Evolutionary conservation across 768 basidiomycete genomes (phyloP), one percentile per base, ranked within the genome.

Genomic region (Pleurotus pulmonarius): DNA sequence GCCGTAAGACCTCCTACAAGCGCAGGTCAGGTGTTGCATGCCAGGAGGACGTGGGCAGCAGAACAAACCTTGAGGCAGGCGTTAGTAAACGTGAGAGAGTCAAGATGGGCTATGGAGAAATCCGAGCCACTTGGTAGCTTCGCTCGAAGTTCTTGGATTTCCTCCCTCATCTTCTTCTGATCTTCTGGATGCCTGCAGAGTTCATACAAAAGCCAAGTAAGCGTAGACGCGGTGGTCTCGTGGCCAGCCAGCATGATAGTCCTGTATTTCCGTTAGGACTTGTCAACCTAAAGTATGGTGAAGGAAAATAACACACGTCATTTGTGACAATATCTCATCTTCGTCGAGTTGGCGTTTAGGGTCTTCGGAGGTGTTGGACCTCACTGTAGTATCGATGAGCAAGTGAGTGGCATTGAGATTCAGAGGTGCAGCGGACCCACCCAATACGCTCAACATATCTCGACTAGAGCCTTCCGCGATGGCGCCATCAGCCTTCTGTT

Each of bases 101-200:
- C 54, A 6, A 55, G 26, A 34, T 55, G 24, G 8, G 54, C 45
- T 13, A 55, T 45, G 15, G 43, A 29, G n/a, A 55, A 46, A 9
- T 55, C 54, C 5, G 54, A 9, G 12, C 26, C 43, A 5, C 13
- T 16, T 18, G 54, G 45, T 29, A 46, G 13, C 6, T 5, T 60
- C 56, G 20, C 4, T 2, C 48, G 25, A 38, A 56, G 56, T 70
- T 67, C 66, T 65, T 46, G 56, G 12, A 78, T 64, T 63, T 83
- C 83, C 0, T 67, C 64, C 20, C 84, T 73, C 11, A 85, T 70
- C 53, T 69, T 68, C 2, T 65, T 66, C 62, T 86, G 83, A 4
- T 75, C 60, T 3, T 75, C 67, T 0, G 75, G 78, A 55, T 76
- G 63, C 41, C 66, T 71, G 5, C 78, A 71, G 6, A 86, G 72